phyloP scores from a whole-genome alignment of 208 protist species.

The Trypanosoma vivax region DNA sequence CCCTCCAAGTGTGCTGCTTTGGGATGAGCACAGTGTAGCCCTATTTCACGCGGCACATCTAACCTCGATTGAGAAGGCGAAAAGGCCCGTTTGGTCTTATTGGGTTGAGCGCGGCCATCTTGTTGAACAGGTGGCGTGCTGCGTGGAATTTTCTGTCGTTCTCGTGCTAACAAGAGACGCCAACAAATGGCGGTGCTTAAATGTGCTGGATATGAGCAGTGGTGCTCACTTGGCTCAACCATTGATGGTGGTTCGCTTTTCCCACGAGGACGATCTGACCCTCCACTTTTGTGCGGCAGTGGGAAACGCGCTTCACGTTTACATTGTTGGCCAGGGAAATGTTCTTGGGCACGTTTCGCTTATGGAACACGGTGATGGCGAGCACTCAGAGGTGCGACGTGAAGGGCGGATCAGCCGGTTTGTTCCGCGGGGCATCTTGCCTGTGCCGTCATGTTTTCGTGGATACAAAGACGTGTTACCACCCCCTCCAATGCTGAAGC shows the following conservation, averaged over 20 bases:
- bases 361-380: constrained; percentile 15
- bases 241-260: constrained; percentile 64
- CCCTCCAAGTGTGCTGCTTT: constrained; percentile 5
- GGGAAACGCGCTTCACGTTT: constrained; percentile 63
- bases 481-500: constrained; percentile 59
- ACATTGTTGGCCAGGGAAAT: constrained; percentile 54
- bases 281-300: constrained; percentile 41
- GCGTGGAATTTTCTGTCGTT: constrained; percentile 33
- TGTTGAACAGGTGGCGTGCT: constrained; percentile 59
- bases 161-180: constrained; percentile 68
- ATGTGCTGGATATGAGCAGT: constrained; percentile 57
- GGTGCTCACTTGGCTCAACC: constrained; percentile 51
- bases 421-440: too few relatives aligned
- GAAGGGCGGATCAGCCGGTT: constrained; percentile 30
- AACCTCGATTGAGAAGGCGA: background rate
- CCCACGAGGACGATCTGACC: constrained; percentile 52
- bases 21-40: background rate
- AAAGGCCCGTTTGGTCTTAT: constrained; percentile 15
- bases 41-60: constrained; percentile 3
- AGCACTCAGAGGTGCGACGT: background rate
- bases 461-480: constrained; percentile 57
- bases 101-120: constrained; percentile 33
- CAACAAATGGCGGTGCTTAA: constrained; percentile 81
- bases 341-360: constrained; percentile 43
- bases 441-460: constrained; percentile 56